These are phyloP conservation scores for Cyclospora cayetanensis DNA, from an alignment of 169 alveolate genomes.

Conservation along the genomic window DNA sequence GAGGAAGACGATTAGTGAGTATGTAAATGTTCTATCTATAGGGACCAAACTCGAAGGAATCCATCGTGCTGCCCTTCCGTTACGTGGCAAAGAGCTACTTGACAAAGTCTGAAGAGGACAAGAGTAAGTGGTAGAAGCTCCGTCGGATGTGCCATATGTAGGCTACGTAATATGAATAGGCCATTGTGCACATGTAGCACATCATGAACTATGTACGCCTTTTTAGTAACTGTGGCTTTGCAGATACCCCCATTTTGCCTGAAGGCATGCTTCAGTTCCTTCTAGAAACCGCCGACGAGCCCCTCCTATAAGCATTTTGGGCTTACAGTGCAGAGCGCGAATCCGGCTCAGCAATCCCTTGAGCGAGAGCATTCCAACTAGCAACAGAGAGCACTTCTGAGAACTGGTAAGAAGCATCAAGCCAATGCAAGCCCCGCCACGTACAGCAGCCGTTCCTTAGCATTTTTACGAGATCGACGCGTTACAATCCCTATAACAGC, in stretches of 20 bases:
- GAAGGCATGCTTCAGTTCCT: constrained; percentile 20
- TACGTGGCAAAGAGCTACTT: constrained; percentile 74
- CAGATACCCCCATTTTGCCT: constrained; percentile 59
- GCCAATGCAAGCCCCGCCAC: not conserved
- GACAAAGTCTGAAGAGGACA: constrained; percentile 69
- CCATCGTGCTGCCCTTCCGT: constrained; percentile 75
- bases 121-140: not conserved
- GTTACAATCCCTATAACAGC: no score
- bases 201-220: not conserved
- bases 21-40: not conserved
- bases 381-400: not conserved
- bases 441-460: no score
- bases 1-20: no score
- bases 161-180: not conserved
- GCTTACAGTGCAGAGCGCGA: not conserved
- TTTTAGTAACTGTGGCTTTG: not conserved
- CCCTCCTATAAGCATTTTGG: not conserved
- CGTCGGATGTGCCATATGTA: not conserved
- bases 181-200: not conserved
- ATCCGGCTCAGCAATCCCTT: not conserved
- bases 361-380: not conserved
- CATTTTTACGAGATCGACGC: no score
- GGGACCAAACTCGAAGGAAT: constrained; percentile 33
- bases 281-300: not conserved
- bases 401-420: not conserved